Conservation (phyloP, 441 rosid genomes). For the Syzygium malaccense region DNA sequence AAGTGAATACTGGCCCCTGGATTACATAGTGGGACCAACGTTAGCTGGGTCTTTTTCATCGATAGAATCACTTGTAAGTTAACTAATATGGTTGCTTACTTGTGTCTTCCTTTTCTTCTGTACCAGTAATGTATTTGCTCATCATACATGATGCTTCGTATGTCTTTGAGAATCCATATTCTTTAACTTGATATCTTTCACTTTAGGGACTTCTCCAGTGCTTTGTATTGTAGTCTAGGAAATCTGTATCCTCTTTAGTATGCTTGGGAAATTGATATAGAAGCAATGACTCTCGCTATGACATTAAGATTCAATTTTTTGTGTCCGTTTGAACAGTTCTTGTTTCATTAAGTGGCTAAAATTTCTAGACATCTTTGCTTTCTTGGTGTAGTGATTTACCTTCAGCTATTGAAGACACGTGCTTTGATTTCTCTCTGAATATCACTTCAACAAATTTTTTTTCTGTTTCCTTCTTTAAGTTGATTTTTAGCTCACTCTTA, state of each 20-base stretch:
- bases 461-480: background rate
- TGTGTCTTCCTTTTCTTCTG: background rate
- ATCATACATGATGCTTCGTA: background rate
- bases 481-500: background rate
- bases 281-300: background rate
- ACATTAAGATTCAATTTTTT: background rate
- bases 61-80: slow-evolving; percentile 77
- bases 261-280: background rate
- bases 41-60: slow-evolving; percentile 56
- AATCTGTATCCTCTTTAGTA: background rate
- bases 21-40: slow-evolving; percentile 62
- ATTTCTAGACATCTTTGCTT: background rate
- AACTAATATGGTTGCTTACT: background rate
- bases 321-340: background rate
- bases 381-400: background rate
- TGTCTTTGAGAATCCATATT: background rate
- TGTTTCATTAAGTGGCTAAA: background rate
- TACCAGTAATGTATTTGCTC: background rate
- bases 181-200: background rate
- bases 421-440: background rate
- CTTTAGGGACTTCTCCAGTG: background rate
- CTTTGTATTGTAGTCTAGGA: background rate
- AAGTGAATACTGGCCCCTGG: slow-evolving; percentile 78
- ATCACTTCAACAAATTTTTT: background rate
- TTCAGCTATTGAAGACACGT: background rate